Conservation (phyloP, 83 land plant species). For the Larix sibirica region DNA sequence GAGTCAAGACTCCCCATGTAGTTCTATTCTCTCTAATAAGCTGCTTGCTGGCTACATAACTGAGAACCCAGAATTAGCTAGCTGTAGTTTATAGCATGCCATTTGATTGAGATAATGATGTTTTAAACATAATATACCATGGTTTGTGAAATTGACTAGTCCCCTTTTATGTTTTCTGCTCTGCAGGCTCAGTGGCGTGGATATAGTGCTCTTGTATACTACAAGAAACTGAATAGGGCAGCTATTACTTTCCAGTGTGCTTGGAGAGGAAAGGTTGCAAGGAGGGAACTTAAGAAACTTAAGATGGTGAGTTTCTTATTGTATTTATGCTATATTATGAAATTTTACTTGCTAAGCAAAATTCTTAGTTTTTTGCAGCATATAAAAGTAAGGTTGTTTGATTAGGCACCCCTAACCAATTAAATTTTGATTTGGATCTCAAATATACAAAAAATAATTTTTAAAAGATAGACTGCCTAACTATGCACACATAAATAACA, state of each 20-base stretch:
- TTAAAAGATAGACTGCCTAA: neutral
- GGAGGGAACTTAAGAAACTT: constrained; percentile 71
- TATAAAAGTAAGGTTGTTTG: too few relatives aligned
- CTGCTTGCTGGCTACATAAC: constrained; percentile 5
- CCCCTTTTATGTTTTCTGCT: neutral
- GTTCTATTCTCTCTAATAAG: neutral
- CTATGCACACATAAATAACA: neutral
- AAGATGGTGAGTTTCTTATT: constrained; percentile 59
- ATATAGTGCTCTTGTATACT: constrained; percentile 54
- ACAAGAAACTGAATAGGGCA: constrained; percentile 63
- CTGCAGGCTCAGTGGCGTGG: constrained; percentile 88
- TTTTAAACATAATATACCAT: neutral
- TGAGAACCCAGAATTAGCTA: constrained; percentile 3
- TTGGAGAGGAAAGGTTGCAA: constrained; percentile 76
- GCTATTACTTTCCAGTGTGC: constrained; percentile 56
- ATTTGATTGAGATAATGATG: constrained; percentile 13
- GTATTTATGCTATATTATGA: too few relatives aligned
- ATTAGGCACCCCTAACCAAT: too few relatives aligned
- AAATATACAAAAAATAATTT: neutral
- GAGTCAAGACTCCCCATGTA: neutral
- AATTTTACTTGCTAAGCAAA: too few relatives aligned
- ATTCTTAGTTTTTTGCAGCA: too few relatives aligned
- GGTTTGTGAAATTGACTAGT: neutral
- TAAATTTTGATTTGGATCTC: neutral
- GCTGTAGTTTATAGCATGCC: constrained; percentile 7